Percentiles rank a stretch among this genome's conserved stretches.
Conservation (phyloP, 768 basidiomycete species). For the Tricholoma saponaceum region DNA sequence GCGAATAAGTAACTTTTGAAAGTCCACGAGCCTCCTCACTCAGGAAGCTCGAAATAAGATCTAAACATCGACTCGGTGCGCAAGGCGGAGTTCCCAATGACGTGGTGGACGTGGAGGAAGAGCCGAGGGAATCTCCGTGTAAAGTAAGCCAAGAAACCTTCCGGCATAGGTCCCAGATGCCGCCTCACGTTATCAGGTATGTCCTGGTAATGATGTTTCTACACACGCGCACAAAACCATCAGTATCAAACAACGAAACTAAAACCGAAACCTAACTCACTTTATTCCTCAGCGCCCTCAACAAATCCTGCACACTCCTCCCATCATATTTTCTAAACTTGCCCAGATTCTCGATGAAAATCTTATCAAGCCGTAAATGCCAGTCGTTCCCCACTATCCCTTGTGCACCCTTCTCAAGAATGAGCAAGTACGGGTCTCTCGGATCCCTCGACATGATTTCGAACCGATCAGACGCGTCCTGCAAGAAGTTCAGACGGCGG, state of each 20-base stretch:
- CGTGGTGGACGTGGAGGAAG: slow-evolving; percentile 89
- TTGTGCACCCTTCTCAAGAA: slow-evolving; percentile 67
- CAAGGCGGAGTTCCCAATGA: slow-evolving; percentile 69
- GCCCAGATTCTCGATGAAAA: slow-evolving; percentile 91
- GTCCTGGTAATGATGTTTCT: slow-evolving; percentile 99
- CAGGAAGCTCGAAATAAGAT: slow-evolving; percentile 73
- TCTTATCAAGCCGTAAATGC: slow-evolving; percentile 80
- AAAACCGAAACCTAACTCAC: slow-evolving; percentile 36
- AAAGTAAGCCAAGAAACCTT: slow-evolving; percentile 90
- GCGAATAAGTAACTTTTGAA: background rate
- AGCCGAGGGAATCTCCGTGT: slow-evolving; percentile 88
- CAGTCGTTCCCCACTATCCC: slow-evolving; percentile 88
- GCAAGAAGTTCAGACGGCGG: slow-evolving; percentile 86
- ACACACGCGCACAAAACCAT: background rate
- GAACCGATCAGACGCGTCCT: slow-evolving; percentile 96
- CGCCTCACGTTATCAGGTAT: slow-evolving; percentile 88
- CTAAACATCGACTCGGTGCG: slow-evolving; percentile 87
- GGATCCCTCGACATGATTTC: slow-evolving; percentile 97
- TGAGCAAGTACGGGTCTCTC: slow-evolving; percentile 67
- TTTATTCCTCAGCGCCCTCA: slow-evolving; percentile 94
- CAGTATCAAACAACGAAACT: background rate
- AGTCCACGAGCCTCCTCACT: slow-evolving; percentile 7
- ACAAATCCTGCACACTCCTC: slow-evolving; percentile 82
- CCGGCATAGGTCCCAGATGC: slow-evolving; percentile 86
- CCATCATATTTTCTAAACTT: slow-evolving; percentile 98